Conservation (phyloP, 2,329 filamentous ascomycete genomes). For the Periglandula ipomoeae region DNA sequence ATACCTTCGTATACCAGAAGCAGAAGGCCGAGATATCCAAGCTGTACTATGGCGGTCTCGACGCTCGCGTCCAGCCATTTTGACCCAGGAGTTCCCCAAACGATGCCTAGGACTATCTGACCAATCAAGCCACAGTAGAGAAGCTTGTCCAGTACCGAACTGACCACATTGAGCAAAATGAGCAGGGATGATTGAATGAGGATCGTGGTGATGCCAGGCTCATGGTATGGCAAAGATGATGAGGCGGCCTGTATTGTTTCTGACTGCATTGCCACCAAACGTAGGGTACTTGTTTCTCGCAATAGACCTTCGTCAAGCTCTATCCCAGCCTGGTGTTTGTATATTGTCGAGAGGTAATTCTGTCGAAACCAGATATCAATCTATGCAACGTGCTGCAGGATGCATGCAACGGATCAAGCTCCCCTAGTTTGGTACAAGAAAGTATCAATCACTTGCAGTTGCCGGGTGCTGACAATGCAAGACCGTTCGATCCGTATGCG, state of each 20-base stretch:
- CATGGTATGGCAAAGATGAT: constrained; percentile 43
- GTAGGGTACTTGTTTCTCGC: background rate
- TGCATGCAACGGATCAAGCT: too few relatives aligned
- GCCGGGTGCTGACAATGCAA: too few relatives aligned
- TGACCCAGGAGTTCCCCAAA: constrained; percentile 59
- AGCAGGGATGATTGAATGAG: constrained; percentile 54
- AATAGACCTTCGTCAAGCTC: too few relatives aligned
- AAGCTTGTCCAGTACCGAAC: constrained; percentile 45
- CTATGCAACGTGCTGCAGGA: too few relatives aligned
- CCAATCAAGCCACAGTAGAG: constrained; percentile 65
- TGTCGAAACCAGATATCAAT: too few relatives aligned
- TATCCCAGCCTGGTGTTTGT: too few relatives aligned
- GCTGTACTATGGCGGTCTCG: constrained; percentile 48
- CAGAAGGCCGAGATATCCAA: constrained; percentile 67
- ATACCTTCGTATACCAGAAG: constrained; percentile 63
- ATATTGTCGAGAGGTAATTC: too few relatives aligned
- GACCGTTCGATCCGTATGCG: too few relatives aligned
- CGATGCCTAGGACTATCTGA: constrained; percentile 61
- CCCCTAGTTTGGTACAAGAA: too few relatives aligned
- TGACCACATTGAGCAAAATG: constrained; percentile 50
- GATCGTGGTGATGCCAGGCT: constrained; percentile 50
- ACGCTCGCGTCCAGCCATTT: constrained; percentile 44
- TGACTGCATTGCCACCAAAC: background rate
- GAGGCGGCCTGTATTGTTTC: background rate
- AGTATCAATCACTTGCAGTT: too few relatives aligned